Evolutionary conservation across 495 filamentous ascomycete species (phyloP).

Genomic region (Bathelium albidoporum): DNA sequence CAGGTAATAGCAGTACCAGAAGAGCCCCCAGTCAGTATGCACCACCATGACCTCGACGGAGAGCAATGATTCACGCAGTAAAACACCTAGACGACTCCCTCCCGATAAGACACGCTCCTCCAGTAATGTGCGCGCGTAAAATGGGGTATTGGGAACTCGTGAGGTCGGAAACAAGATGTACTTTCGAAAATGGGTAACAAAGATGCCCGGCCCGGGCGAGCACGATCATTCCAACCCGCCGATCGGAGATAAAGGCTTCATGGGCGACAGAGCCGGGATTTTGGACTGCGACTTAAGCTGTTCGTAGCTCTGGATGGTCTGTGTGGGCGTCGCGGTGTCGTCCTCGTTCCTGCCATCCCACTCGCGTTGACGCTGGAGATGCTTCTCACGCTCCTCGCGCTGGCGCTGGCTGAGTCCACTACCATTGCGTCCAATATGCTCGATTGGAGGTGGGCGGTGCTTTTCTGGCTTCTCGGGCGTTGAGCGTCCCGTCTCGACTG

Average conservation of each 20-base stretch:
- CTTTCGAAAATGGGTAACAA: background rate
- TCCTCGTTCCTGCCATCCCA: slow-evolving; percentile 19
- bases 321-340: slow-evolving; percentile 20
- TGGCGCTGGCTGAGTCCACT: background rate
- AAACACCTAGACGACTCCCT: background rate
- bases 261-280: slow-evolving; percentile 47
- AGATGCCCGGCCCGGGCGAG: background rate
- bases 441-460: slow-evolving; percentile 8
- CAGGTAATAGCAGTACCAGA: slow-evolving; percentile 8
- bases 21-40: slow-evolving; percentile 3
- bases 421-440: background rate
- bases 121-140: background rate
- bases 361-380: background rate
- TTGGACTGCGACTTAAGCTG: slow-evolving; percentile 1
- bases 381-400: slow-evolving; percentile 1
- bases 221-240: slow-evolving; percentile 6
- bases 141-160: background rate
- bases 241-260: slow-evolving; percentile 62
- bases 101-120: background rate
- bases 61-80: background rate
- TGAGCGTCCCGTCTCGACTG: background rate
- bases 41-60: background rate
- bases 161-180: background rate
- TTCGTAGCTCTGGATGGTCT: slow-evolving; percentile 7
- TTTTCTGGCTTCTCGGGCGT: background rate